Evolutionary conservation across 257 asterid genomes (phyloP).

Genomic region (Haberlea rhodopensis): DNA sequence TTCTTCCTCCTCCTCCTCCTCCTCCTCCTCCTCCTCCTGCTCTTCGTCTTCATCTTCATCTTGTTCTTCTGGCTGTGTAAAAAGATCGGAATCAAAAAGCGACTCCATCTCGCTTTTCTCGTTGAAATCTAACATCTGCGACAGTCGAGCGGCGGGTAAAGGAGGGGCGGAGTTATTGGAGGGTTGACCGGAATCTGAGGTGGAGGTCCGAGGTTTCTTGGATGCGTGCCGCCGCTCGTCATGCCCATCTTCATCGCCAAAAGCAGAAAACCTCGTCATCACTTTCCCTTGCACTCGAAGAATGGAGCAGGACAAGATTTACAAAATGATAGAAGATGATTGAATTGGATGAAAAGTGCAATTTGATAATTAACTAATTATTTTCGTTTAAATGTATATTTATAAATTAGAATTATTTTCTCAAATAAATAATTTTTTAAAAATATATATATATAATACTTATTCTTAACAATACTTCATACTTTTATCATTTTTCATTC

Average conservation of each 20-base stretch:
- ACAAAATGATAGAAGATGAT: too few relatives aligned
- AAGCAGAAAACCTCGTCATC: constrained; percentile 60
- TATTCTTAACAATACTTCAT: too few relatives aligned
- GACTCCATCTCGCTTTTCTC: neutral
- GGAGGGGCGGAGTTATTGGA: too few relatives aligned
- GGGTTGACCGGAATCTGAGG: neutral
- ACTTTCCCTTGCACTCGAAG: neutral
- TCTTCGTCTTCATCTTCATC: constrained; percentile 30
- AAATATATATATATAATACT: too few relatives aligned
- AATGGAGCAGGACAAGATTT: too few relatives aligned
- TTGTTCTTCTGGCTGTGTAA: neutral
- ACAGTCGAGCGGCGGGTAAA: too few relatives aligned
- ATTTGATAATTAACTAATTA: too few relatives aligned
- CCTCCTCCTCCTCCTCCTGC: constrained; percentile 21
- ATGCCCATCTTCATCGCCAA: constrained; percentile 29
- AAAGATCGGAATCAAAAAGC: neutral
- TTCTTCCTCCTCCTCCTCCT: neutral
- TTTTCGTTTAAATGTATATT: too few relatives aligned
- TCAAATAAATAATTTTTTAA: too few relatives aligned
- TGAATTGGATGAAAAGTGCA: neutral
- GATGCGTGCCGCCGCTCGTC: constrained; percentile 10
- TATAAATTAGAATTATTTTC: too few relatives aligned
- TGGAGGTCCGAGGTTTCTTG: constrained; percentile 19
- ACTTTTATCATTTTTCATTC: too few relatives aligned
- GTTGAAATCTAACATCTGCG: too few relatives aligned